A percentile compares a stretch with the other conserved stretches of the same genome.
Evolutionary conservation across 495 filamentous ascomycete species (phyloP).

Genomic region (Entonaema liquescens): DNA sequence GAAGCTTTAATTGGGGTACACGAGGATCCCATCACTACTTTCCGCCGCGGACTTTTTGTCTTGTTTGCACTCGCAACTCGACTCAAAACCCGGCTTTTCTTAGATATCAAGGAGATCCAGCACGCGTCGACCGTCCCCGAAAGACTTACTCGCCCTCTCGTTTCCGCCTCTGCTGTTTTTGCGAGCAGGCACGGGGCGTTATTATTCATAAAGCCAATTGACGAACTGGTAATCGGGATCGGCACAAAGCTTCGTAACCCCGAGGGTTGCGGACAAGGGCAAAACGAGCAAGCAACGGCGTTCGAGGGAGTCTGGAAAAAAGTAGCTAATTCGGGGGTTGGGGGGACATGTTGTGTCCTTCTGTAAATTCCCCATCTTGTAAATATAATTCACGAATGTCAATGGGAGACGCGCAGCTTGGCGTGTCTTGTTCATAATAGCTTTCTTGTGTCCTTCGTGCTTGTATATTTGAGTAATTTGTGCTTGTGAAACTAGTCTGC

Average conservation of each 20-base stretch:
- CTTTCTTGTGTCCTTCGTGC: not conserved
- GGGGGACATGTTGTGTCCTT: not conserved
- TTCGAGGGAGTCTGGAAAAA: constrained; percentile 35
- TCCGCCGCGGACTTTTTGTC: not conserved
- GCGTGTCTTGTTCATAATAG: constrained; percentile 19
- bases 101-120: constrained; percentile 1
- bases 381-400: constrained; percentile 39
- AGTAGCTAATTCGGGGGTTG: constrained; percentile 1
- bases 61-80: constrained; percentile 10
- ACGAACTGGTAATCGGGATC: constrained; percentile 15
- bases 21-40: constrained; percentile 1
- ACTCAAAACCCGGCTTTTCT: not conserved
- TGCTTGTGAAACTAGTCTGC: not conserved
- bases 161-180: constrained; percentile 7
- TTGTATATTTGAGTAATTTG: not conserved
- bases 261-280: not conserved
- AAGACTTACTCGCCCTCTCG: not conserved
- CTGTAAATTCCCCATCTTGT: constrained; percentile 17
- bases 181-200: not conserved
- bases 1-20: constrained; percentile 4
- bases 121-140: constrained; percentile 10
- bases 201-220: constrained; percentile 22
- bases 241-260: constrained; percentile 2
- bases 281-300: constrained; percentile 33
- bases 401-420: constrained; percentile 18